Base-by-base conservation (phyloP, 306 rosid genomes). In the Crotalaria pallida region DNA sequence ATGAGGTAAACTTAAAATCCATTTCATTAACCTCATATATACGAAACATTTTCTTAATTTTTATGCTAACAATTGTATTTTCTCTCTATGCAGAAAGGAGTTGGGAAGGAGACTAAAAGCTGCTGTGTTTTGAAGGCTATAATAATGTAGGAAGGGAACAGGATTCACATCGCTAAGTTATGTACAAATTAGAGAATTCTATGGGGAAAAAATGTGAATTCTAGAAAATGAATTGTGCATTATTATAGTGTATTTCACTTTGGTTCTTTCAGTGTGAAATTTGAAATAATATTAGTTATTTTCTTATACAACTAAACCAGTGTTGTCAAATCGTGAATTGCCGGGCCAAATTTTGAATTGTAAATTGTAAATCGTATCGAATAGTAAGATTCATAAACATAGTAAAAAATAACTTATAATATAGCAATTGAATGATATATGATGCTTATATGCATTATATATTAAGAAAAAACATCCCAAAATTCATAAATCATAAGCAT, bases 101-200 rank as follows among this genome's bases (percentile, higher is more conserved):
- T 22, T 92, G 69, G 81, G 71, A 58, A 87, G 94, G 60, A 85
- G 97, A 27, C 61, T 89, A 2, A 79, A 58, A 36, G 84, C 83
- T 29, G 82, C 76, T 13, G 49, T 80, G 19, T 15, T 88, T 48
- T 74, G 68, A 82, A 70, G 43, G 19, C 9, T 47, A 2, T 7
- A 26, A 31, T 15, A 13, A 49, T 52, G 7, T 47, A 41, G 58
- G 23, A 10, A 19, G 11, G 9, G 1, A 29, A 7, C 36, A 11
- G 4, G 6, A 58, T 34, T 67, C 43, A 1, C n/a, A n/a, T n/a
- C n/a, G n/a, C 12, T 5, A n/a, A 18, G 9, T 16, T 26, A 8
- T 75, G 73, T 47, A 75, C 27, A 66, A 45, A 58, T 41, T 57
- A 15, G 74, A 10, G 60, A 65, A 23, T 65, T 74, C 18, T 74